Evolutionary conservation across 2,329 filamentous ascomycete genomes (phyloP).

Genomic region (Sordariomycetes sp.): DNA sequence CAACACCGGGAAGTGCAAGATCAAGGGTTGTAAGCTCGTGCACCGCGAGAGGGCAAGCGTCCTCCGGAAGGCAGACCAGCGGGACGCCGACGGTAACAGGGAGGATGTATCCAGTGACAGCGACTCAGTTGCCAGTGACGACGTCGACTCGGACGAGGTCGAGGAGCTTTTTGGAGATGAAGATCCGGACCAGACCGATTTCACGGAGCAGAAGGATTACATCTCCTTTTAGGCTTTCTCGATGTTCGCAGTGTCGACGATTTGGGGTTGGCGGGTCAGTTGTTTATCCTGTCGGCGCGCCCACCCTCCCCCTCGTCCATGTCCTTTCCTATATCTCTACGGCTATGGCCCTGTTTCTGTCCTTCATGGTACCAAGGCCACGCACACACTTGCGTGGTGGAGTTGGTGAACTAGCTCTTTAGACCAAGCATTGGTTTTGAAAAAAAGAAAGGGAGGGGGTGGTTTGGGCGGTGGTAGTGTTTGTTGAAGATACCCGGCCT

Average conservation of each 20-base stretch:
- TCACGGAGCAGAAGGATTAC: constrained; percentile 49
- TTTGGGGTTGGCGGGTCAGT: background rate
- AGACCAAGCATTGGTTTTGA: background rate
- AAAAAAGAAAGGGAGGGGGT: background rate
- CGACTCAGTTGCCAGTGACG: constrained; percentile 60
- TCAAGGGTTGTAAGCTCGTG: constrained; percentile 70
- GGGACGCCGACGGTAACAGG: constrained; percentile 34
- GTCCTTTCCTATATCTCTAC: background rate
- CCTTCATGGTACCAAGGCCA: background rate
- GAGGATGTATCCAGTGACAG: constrained; percentile 73
- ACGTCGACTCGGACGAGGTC: constrained; percentile 67
- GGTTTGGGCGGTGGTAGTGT: background rate
- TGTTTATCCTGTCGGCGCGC: background rate
- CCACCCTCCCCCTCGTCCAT: background rate
- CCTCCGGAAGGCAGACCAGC: constrained; percentile 55
- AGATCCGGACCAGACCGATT: constrained; percentile 41
- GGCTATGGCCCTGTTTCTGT: background rate
- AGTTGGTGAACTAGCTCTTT: background rate
- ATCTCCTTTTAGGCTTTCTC: constrained; percentile 28
- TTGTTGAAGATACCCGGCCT: background rate
- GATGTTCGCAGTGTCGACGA: background rate
- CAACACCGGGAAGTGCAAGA: constrained; percentile 77
- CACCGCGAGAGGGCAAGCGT: constrained; percentile 82
- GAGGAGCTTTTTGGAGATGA: constrained; percentile 53
- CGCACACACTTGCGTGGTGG: background rate